A percentile compares a stretch with the other conserved stretches of the same genome.
Evolutionary conservation across 164 flowering plant genomes (phyloP).

Genomic region (Magnolia kwangsiensis): DNA sequence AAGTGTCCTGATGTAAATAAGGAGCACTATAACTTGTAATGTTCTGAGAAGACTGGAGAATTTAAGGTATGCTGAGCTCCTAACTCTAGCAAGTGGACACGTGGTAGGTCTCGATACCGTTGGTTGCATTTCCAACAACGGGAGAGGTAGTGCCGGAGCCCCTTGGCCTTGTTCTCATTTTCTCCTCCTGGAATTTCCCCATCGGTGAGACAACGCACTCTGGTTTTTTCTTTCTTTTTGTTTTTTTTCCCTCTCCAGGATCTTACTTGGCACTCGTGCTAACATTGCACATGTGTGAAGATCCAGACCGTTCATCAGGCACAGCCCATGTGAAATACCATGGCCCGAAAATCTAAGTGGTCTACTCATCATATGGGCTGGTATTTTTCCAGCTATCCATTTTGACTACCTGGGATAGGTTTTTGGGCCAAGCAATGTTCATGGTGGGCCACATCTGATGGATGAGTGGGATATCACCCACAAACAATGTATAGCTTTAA

Average conservation of each 20-base stretch:
- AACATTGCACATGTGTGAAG: no score
- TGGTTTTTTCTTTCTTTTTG: background rate
- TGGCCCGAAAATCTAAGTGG: no score
- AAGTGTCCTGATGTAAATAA: no score
- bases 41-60: no score
- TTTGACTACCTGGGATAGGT: background rate
- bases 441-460: background rate
- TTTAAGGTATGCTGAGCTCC: background rate
- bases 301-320: no score
- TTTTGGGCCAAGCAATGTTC: background rate
- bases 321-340: no score
- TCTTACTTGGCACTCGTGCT: no score
- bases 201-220: slow-evolving; percentile 30
- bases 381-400: background rate
- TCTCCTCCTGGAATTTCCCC: slow-evolving; percentile 84
- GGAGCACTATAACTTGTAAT: no score
- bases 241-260: background rate
- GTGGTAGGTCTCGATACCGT: slow-evolving; percentile 47
- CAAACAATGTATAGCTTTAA: background rate
- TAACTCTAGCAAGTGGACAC: background rate
- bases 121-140: slow-evolving; percentile 57
- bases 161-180: slow-evolving; percentile 68
- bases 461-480: background rate
- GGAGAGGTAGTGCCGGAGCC: slow-evolving; percentile 76
- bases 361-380: background rate